Conservation (phyloP, 805 yeast genomes). For the Zygosaccharomyces kombuchaensis region DNA sequence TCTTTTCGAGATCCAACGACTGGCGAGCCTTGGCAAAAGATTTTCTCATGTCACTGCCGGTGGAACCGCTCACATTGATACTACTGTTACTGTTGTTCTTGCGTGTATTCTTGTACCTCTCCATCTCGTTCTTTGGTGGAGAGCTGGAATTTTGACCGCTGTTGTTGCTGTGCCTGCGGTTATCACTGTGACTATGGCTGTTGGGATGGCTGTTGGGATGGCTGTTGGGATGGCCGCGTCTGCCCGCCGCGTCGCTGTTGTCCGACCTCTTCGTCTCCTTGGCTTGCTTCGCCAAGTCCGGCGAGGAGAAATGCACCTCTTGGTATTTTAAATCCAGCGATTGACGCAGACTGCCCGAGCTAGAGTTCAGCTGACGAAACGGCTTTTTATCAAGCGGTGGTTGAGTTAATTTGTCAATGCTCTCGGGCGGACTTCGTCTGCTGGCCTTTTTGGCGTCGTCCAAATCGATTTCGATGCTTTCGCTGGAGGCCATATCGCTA, state of each 20-base stretch:
- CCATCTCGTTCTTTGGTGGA: constrained; percentile 12
- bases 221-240: constrained; percentile 6
- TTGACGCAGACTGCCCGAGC: constrained; percentile 11
- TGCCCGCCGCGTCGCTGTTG: constrained; percentile 1
- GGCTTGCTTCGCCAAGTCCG: constrained; percentile 9
- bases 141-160: constrained; percentile 1
- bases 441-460: constrained; percentile 16
- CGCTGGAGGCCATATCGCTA: constrained; percentile 26
- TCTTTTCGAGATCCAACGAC: constrained; percentile 29
- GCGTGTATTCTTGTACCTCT: constrained; percentile 13
- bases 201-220: constrained; percentile 4
- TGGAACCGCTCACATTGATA: constrained; percentile 11
- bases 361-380: constrained; percentile 2
- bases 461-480: constrained; percentile 28
- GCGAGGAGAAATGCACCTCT: constrained; percentile 21
- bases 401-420: constrained; percentile 1
- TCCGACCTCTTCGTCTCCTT: constrained; percentile 7
- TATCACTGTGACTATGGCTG: constrained; percentile 3
- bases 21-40: constrained; percentile 28
- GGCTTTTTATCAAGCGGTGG: constrained; percentile 1
- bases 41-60: constrained; percentile 16
- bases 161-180: constrained; percentile 12
- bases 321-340: constrained; percentile 30
- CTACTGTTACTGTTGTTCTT: constrained; percentile 19
- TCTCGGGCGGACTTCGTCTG: constrained; percentile 3